phyloP scores from a whole-genome alignment of 106 monocot species.

The Dendrobium chrysotoxum region DNA sequence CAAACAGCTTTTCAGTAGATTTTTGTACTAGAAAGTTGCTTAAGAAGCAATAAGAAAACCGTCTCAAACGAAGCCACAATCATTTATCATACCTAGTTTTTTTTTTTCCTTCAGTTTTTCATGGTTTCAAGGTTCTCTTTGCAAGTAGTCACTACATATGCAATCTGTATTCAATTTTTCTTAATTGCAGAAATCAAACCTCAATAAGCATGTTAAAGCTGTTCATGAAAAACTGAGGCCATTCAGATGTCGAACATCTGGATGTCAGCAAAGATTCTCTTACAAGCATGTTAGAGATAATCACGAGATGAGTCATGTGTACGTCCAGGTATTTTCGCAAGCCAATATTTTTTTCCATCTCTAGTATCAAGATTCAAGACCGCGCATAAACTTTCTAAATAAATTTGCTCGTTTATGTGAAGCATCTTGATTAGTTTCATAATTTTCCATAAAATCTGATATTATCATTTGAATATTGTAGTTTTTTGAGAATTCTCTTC shows the following conservation, averaged over 20 bases:
- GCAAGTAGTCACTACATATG: too few species aligned
- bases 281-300: constrained; percentile 82
- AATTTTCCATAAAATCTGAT: too few species aligned
- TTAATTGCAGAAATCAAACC: constrained; percentile 72
- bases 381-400: too few species aligned
- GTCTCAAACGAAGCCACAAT: too few species aligned
- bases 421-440: too few species aligned
- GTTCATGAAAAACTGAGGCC: constrained; percentile 57
- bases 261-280: constrained; percentile 57
- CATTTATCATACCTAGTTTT: too few species aligned
- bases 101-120: not conserved
- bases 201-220: constrained; percentile 71
- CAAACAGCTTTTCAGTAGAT: too few species aligned
- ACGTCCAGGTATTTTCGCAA: constrained; percentile 34
- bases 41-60: too few species aligned
- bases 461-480: too few species aligned
- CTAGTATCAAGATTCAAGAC: not conserved
- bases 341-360: not conserved
- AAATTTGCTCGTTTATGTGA: not conserved
- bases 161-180: not conserved
- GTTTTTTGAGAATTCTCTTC: too few species aligned
- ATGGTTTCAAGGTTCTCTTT: not conserved
- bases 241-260: constrained; percentile 49
- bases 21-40: too few species aligned
- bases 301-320: constrained; percentile 64